Base-by-base conservation (phyloP, 1,139 yeast species). In the Barnettozyma hawaiiensis region DNA sequence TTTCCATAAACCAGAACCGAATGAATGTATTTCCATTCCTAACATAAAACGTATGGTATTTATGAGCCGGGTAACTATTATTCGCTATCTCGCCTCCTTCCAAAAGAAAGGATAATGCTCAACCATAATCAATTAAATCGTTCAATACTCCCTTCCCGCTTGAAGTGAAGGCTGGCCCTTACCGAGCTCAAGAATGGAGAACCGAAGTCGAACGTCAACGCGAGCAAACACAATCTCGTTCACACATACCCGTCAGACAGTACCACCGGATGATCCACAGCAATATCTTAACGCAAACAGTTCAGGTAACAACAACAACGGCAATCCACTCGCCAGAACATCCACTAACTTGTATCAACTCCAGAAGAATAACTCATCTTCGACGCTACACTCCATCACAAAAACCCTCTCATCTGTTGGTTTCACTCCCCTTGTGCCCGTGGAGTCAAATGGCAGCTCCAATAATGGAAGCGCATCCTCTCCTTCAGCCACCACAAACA, bases 141-240 rank as follows among this genome's bases (percentile, higher is more conserved):
- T n/a, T n/a, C n/a, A n/a, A n/a, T n/a, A n/a, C n/a, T n/a, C n/a
- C n/a, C n/a, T n/a, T n/a, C n/a, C n/a, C n/a, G n/a, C n/a, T n/a
- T n/a, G n/a, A n/a, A n/a, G n/a, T n/a, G n/a, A 22, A 22, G 23
- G 11, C 23, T 22, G 5, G 12, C 27, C 12, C n/a, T n/a, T n/a
- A n/a, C n/a, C n/a, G n/a, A 11, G 7, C 29, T 26, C 12, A n/a
- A 26, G 10, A 3, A 34, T 34, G 37, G 37, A 34, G 14, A 22
- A 10, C 37, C 27, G 21, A 28, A 34, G 15, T 14, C 27, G 37
- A 15, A 15, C 37, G 7, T 34, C 37, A 12, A 34, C 37, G 3
- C 37, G 12, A 19, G 37, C 37, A 15, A 34, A 34, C 10, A 34
- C 37, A 2, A 34, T 34, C 4, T 34, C 37, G 5, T 34, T 34